Conservation (phyloP, 2,329 filamentous ascomycete genomes). For the Nemania diffusa region DNA sequence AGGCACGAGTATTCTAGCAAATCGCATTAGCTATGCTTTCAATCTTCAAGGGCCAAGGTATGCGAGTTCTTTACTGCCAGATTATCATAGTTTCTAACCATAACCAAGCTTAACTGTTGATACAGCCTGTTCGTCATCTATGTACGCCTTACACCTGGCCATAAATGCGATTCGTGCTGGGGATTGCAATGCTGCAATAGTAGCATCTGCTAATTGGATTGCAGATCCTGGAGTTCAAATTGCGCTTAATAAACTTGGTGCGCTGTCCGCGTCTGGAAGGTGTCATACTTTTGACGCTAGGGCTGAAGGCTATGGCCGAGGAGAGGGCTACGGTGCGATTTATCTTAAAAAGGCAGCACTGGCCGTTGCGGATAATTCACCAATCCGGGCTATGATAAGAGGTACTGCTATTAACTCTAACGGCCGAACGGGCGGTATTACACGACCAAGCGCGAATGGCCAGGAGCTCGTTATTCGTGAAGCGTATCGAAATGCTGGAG, state of each 20-base stretch:
- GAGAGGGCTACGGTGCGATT: slow-evolving; percentile 35
- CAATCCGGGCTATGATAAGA: slow-evolving; percentile 39
- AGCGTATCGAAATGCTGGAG: slow-evolving; percentile 38
- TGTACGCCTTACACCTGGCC: slow-evolving; percentile 48
- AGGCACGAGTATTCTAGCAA: slow-evolving; percentile 30
- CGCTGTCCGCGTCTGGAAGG: slow-evolving; percentile 21
- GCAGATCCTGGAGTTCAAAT: slow-evolving; percentile 39
- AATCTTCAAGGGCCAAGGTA: slow-evolving; percentile 50
- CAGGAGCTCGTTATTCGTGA: slow-evolving; percentile 42
- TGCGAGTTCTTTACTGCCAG: neutral
- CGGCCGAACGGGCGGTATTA: slow-evolving; percentile 40
- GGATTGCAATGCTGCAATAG: slow-evolving; percentile 45
- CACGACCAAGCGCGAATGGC: slow-evolving; percentile 30
- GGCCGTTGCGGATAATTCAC: slow-evolving; percentile 23
- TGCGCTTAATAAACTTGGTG: slow-evolving; percentile 37
- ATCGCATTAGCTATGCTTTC: slow-evolving; percentile 48
- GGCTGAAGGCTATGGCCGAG: slow-evolving; percentile 40
- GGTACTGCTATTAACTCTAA: slow-evolving; percentile 41
- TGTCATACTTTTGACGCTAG: slow-evolving; percentile 38
- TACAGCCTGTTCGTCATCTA: slow-evolving; percentile 51
- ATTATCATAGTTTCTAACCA: neutral
- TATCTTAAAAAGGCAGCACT: slow-evolving; percentile 38
- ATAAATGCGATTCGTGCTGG: slow-evolving; percentile 31
- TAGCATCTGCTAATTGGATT: slow-evolving; percentile 45
- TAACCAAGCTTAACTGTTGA: slow-evolving; percentile 49